Evolutionary conservation across 352 stramenopile genomes (phyloP), one percentile per base, ranked within the genome.

Genomic region (Pythium vanterpoolii): DNA sequence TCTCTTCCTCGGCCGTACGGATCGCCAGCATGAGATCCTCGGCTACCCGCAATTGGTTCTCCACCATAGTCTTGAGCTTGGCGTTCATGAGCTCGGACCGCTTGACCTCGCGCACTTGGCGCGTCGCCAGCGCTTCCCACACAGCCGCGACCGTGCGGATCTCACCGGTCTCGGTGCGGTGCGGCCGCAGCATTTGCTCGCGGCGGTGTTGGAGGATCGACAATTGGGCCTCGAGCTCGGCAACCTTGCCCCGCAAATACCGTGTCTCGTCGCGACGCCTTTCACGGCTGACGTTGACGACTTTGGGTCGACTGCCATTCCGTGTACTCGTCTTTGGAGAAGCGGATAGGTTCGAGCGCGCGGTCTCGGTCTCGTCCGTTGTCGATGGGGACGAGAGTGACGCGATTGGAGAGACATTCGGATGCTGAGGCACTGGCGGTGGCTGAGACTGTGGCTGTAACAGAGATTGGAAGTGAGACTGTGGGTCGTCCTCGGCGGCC

Each of bases 171-270:
- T 45, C 26, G 21, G 43, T 38, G 1, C 24, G 14, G 19, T 62
- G 60, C 6, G 36, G 43, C 1, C 40, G 43, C 16, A 62, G 52
- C 51, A 56, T 19, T 26, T 55, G 21, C 33, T 62, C 38, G 21
- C 53, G 53, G 5, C 53, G 60, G 28, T 48, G 26, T 38, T 54
- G 53, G 0, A 74, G 33, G 19, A 38, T 44, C 18, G 28, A 30
- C 28, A 71, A 54, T 23, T 71, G 54, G 14, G 43, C 19, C 28
- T 68, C 44, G 33, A 74, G 62, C 10, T 66, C 57, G 21, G 43
- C 36, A 19, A 64, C 53, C 51, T 60, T 64, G 30, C 1, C 24
- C 1, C 58, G 57, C 28, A 74, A 38, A 26, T 63, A 60, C 27
- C 48, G 44, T 5, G 64, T 42, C 40, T 71, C 67, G 11, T 62